These are phyloP conservation scores for Acacia crassicarpa DNA, from an alignment of 306 rosid species.

Conservation along the genomic window DNA sequence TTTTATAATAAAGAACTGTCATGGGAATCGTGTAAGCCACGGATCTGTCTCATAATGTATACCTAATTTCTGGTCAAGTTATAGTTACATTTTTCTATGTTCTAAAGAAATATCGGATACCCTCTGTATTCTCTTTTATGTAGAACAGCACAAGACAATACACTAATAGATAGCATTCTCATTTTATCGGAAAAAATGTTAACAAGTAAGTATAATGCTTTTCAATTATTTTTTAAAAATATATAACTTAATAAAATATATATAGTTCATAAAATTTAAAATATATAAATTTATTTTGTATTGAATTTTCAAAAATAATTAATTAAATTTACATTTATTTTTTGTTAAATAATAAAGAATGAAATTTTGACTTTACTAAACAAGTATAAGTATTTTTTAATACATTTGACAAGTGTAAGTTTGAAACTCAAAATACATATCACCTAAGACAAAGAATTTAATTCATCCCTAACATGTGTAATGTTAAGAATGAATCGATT, in stretches of 20 bases:
- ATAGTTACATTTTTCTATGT: background rate
- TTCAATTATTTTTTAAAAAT: background rate
- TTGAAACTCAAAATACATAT: too few relatives aligned
- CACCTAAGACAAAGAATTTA: too few relatives aligned
- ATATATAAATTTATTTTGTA: background rate
- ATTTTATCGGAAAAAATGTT: background rate
- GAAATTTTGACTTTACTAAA: background rate
- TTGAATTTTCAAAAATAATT: background rate
- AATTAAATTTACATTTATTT: background rate
- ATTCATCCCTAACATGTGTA: too few relatives aligned
- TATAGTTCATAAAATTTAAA: background rate
- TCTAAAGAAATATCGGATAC: background rate
- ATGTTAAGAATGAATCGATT: too few relatives aligned
- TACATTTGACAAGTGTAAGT: too few relatives aligned
- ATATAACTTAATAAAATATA: background rate
- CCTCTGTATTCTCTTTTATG: too few relatives aligned
- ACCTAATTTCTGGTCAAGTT: slow-evolving; percentile 25
- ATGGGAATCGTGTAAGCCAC: slow-evolving; percentile 31
- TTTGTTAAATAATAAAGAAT: background rate
- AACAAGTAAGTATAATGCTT: background rate
- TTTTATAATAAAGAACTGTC: slow-evolving; percentile 22
- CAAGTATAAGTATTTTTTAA: too few relatives aligned
- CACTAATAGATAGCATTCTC: background rate
- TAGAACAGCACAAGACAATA: too few relatives aligned
- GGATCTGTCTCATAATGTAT: slow-evolving; percentile 26